Percentiles rank a stretch among this genome's conserved stretches.
Conservation (phyloP, 2,329 filamentous ascomycete species). For the Sarocladiaceae sp. region DNA sequence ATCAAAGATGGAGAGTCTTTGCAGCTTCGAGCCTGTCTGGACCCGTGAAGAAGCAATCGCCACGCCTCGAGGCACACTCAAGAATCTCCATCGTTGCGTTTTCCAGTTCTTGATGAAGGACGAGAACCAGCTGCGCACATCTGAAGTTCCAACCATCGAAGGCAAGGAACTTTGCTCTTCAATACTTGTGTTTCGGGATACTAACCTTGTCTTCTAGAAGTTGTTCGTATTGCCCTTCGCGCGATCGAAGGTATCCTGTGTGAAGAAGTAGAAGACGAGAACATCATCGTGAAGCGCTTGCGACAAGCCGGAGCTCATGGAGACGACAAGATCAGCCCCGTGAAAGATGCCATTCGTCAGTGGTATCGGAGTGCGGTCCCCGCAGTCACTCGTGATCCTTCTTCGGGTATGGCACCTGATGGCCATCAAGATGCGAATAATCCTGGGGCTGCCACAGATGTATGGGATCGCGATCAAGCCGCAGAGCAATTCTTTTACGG, state of each 20-base stretch:
- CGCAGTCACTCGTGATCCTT: conserved; percentile 13
- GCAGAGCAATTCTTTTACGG: conserved; percentile 13
- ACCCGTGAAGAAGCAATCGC: conserved; percentile 13
- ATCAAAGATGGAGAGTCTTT: conserved; percentile 18
- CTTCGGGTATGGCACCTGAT: conserved; percentile 12
- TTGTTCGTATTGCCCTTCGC: conserved; percentile 11
- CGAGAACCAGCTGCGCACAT: not conserved
- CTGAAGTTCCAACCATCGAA: not conserved
- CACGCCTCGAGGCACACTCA: conserved; percentile 12
- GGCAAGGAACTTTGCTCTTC: not conserved
- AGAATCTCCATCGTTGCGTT: conserved; percentile 12
- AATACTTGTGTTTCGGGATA: not conserved
- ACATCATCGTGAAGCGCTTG: conserved; percentile 15
- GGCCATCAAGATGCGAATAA: conserved; percentile 8
- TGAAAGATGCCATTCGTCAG: conserved; percentile 14
- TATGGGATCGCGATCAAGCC: conserved; percentile 14
- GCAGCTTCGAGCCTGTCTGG: conserved; percentile 20
- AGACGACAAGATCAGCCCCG: conserved; percentile 11
- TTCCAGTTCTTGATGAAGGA: not conserved
- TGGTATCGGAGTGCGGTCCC: conserved; percentile 17
- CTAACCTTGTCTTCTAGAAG: conserved; percentile 12
- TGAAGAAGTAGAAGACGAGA: conserved; percentile 7
- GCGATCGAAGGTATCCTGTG: conserved; percentile 13
- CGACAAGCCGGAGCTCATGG: not conserved
- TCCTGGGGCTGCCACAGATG: conserved; percentile 9